These are phyloP conservation scores for Solanum bulbocastanum DNA, from an alignment of 257 asterid species.

Conservation along the genomic window DNA sequence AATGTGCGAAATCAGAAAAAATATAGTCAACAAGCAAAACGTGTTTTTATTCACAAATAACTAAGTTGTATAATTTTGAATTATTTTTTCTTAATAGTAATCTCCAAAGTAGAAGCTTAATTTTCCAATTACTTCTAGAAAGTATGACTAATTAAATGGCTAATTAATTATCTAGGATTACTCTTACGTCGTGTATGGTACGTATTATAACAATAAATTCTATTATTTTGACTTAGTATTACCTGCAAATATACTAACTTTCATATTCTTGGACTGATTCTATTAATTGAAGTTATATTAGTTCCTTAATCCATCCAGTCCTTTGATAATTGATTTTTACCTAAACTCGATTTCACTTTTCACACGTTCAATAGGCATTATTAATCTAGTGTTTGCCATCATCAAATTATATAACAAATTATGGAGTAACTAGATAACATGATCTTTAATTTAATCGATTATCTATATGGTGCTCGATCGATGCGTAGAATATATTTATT, in stretches of 20 bases:
- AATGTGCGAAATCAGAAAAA: not conserved
- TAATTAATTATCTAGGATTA: not conserved
- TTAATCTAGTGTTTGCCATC: not conserved
- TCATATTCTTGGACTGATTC: not conserved
- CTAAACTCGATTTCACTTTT: not conserved
- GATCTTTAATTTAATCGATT: not conserved
- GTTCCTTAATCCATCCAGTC: not conserved
- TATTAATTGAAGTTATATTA: not conserved
- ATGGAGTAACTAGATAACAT: not conserved
- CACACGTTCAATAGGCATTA: not conserved
- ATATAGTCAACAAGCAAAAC: not conserved
- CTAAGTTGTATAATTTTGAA: not conserved
- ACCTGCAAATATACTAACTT: not conserved
- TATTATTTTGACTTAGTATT: not conserved
- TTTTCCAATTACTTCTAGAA: not conserved
- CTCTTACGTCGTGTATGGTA: not conserved
- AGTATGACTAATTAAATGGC: not conserved
- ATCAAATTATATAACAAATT: too few species aligned
- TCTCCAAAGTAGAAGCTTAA: not conserved
- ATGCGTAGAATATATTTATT: not conserved
- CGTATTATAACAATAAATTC: not conserved
- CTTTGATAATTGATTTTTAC: not conserved
- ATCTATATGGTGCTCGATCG: not conserved
- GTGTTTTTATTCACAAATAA: not conserved
- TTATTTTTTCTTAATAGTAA: not conserved